Evolutionary conservation across 2,329 filamentous ascomycete species (phyloP).

Genomic region (Botrytis medusae): DNA sequence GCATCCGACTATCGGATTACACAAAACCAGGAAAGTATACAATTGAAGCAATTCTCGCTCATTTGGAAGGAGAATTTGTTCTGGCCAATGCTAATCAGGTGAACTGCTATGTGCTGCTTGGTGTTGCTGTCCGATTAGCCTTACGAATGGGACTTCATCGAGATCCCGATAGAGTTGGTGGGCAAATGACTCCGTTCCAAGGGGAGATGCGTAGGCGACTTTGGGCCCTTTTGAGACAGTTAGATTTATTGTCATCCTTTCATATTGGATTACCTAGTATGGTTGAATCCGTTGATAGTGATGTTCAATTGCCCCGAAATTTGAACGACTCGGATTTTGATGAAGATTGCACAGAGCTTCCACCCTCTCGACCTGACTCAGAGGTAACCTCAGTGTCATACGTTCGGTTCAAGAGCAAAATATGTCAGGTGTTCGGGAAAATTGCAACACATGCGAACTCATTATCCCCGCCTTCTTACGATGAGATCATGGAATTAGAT

Average conservation of each 20-base stretch:
- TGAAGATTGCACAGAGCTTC: constrained; percentile 39
- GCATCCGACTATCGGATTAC: constrained; percentile 52
- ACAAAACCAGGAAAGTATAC: constrained; percentile 50
- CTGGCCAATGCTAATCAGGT: constrained; percentile 52
- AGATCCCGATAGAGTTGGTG: constrained; percentile 44
- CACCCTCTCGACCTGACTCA: constrained; percentile 31
- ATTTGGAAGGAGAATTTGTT: constrained; percentile 55
- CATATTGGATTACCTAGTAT: constrained; percentile 64
- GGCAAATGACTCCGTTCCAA: constrained; percentile 49
- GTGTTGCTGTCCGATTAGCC: constrained; percentile 53
- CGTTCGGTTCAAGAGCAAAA: constrained; percentile 35
- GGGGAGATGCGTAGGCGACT: constrained; percentile 63
- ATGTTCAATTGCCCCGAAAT: constrained; percentile 44
- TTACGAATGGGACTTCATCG: constrained; percentile 59
- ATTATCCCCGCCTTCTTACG: neutral
- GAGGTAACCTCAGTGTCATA: neutral
- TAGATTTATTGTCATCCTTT: constrained; percentile 64
- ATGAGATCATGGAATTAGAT: neutral
- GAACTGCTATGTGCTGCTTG: constrained; percentile 54
- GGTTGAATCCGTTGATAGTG: constrained; percentile 42
- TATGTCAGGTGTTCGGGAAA: constrained; percentile 38
- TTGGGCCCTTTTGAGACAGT: constrained; percentile 55
- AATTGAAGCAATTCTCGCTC: constrained; percentile 52
- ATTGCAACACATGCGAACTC: constrained; percentile 36
- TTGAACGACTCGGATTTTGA: constrained; percentile 44